Conservation (phyloP, 495 filamentous ascomycete genomes). For the Talaromyces proteolyticus region DNA sequence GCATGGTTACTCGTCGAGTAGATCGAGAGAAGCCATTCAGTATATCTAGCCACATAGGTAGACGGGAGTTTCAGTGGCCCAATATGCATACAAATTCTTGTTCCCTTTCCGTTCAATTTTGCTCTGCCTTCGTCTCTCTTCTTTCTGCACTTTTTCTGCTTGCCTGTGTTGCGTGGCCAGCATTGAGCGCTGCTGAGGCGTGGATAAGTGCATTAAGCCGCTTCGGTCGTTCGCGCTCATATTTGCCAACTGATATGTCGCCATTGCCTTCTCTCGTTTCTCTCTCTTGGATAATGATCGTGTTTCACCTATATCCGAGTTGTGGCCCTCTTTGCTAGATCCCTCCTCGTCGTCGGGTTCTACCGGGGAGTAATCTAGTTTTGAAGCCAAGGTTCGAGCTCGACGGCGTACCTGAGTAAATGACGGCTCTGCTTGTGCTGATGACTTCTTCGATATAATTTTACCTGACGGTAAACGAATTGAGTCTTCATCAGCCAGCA, state of each 20-base stretch:
- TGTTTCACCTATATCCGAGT: conserved; percentile 1
- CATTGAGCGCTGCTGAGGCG: conserved; percentile 19
- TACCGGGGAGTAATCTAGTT: conserved; percentile 3
- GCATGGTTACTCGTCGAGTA: background rate
- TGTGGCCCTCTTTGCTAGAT: conserved; percentile 1
- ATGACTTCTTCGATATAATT: conserved; percentile 16
- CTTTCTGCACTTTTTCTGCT: conserved; percentile 17
- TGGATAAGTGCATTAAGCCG: conserved; percentile 19
- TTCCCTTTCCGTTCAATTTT: conserved; percentile 19
- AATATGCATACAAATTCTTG: conserved; percentile 12
- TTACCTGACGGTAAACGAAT: conserved; percentile 20
- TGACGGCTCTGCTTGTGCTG: conserved; percentile 11
- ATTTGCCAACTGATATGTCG: conserved; percentile 15
- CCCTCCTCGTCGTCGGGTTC: conserved; percentile 2
- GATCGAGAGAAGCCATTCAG: background rate
- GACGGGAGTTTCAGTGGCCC: conserved; percentile 2
- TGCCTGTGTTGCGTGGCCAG: conserved; percentile 21
- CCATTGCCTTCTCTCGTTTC: conserved; percentile 11
- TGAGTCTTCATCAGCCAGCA: conserved; percentile 10
- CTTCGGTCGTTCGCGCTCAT: conserved; percentile 20
- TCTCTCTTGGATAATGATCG: conserved; percentile 10
- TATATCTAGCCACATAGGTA: conserved; percentile 4
- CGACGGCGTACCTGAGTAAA: conserved; percentile 1
- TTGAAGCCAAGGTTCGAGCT: conserved; percentile 1
- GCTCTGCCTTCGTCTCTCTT: conserved; percentile 13